These are phyloP conservation scores for Tricholoma hemisulphureum DNA, from an alignment of 768 basidiomycete genomes.

Conservation along the genomic window DNA sequence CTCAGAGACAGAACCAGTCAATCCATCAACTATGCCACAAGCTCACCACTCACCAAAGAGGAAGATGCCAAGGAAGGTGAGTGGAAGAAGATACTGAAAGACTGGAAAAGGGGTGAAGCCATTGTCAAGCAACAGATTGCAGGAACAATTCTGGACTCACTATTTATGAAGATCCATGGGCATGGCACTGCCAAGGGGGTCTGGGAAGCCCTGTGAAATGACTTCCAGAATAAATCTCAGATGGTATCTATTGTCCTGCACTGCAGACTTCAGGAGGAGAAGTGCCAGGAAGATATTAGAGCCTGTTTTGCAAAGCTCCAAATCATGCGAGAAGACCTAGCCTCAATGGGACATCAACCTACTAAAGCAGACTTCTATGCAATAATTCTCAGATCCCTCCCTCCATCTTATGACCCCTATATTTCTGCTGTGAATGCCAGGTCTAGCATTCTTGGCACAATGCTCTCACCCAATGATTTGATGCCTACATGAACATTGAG, in stretches of 20 bases:
- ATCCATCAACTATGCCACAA: neutral
- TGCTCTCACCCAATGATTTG: conserved; percentile 22
- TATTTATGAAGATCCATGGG: too few relatives aligned
- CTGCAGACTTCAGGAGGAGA: conserved; percentile 23
- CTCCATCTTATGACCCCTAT: conserved; percentile 25
- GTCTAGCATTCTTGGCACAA: conserved; percentile 15
- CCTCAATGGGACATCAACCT: conserved; percentile 33
- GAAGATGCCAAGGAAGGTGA: neutral
- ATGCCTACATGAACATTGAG: conserved; percentile 19
- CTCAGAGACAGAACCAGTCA: too few relatives aligned
- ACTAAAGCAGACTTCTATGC: conserved; percentile 30
- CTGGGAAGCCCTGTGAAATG: too few relatives aligned
- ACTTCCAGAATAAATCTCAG: conserved; percentile 9
- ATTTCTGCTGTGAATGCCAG: conserved; percentile 30
- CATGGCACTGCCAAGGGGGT: conserved; percentile 20
- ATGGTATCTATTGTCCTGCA: conserved; percentile 30
- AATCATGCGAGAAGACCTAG: conserved; percentile 31
- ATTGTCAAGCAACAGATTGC: conserved; percentile 33
- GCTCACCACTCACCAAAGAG: too few relatives aligned
- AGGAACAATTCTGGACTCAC: conserved; percentile 31
- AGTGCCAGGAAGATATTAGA: conserved; percentile 30
- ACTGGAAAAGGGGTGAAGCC: too few relatives aligned
- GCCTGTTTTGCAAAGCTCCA: conserved; percentile 29
- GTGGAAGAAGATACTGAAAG: conserved; percentile 21
- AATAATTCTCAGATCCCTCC: conserved; percentile 36